Percentiles rank a stretch among this genome's conserved stretches.
Conservation (phyloP, 306 rosid species). For the Ormosia semicastrata region DNA sequence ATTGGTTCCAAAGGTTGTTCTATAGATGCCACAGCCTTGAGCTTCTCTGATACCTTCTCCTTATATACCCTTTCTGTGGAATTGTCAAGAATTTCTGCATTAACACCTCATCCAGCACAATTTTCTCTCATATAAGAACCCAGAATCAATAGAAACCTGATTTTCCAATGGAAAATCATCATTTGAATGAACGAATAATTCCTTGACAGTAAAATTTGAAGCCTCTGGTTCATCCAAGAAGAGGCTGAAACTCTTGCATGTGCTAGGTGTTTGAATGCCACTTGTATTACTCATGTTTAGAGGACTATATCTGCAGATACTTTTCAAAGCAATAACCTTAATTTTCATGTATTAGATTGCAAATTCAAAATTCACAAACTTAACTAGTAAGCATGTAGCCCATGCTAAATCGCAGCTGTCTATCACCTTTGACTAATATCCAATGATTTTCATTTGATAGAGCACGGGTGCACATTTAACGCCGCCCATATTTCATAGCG, state of each 20-base stretch:
- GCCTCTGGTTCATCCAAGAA: slow-evolving; percentile 53
- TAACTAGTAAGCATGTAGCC: too few relatives aligned
- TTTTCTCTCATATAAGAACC: slow-evolving; percentile 12
- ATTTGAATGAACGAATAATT: slow-evolving; percentile 28
- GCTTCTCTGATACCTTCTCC: slow-evolving; percentile 27
- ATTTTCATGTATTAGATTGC: too few relatives aligned
- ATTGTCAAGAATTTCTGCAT: slow-evolving; percentile 25
- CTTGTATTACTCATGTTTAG: too few relatives aligned
- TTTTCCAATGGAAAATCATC: slow-evolving; percentile 4
- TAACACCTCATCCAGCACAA: slow-evolving; percentile 14
- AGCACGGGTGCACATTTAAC: too few relatives aligned
- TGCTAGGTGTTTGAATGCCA: too few relatives aligned
- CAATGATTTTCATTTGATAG: too few relatives aligned
- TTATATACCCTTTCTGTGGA: neutral
- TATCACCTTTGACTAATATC: too few relatives aligned
- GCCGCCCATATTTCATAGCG: too few relatives aligned
- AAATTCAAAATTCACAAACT: too few relatives aligned
- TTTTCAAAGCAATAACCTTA: too few relatives aligned
- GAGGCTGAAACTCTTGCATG: slow-evolving; percentile 36
- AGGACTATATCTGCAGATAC: too few relatives aligned
- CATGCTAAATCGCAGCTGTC: too few relatives aligned
- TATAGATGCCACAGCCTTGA: neutral
- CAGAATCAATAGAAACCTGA: neutral
- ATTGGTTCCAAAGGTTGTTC: slow-evolving; percentile 9
- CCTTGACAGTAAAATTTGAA: slow-evolving; percentile 44